Conservation (phyloP, 768 basidiomycete genomes). For the Astraeus odoratus region DNA sequence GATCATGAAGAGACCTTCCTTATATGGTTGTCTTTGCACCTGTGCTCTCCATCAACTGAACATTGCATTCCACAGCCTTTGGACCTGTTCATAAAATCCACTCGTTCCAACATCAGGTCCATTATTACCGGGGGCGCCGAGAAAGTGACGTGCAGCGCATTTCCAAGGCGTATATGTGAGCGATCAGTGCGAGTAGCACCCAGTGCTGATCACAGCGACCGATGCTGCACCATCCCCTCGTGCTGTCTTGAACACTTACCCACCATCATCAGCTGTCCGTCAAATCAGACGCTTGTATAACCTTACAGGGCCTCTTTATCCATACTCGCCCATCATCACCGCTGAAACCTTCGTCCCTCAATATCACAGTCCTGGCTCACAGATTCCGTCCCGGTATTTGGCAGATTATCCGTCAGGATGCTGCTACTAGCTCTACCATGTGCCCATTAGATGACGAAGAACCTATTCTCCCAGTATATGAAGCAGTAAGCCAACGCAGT, state of each 20-base stretch:
- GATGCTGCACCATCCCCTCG: background rate
- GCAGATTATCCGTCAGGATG: conserved; percentile 17
- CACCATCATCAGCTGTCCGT: background rate
- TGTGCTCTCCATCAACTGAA: background rate
- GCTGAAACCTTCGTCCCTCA: background rate
- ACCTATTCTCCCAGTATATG: conserved; percentile 17
- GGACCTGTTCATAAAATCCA: too few relatives aligned
- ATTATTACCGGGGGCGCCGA: too few relatives aligned
- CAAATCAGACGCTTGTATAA: background rate
- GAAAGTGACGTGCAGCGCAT: background rate
- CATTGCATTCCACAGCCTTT: background rate
- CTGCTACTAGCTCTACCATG: background rate
- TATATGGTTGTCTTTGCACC: background rate
- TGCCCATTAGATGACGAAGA: conserved; percentile 8
- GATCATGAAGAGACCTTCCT: background rate
- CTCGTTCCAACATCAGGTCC: too few relatives aligned
- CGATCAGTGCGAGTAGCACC: background rate
- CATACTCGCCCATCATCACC: background rate
- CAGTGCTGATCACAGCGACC: background rate
- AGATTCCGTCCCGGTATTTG: conserved; percentile 15
- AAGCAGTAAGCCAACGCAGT: conserved; percentile 2
- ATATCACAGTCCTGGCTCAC: conserved; percentile 10
- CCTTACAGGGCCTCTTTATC: background rate
- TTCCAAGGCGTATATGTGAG: background rate
- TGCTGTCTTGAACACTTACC: background rate